Conservation (phyloP, 1,284 basidiomycete species). For the Mycosarcoma mackinlayi region DNA sequence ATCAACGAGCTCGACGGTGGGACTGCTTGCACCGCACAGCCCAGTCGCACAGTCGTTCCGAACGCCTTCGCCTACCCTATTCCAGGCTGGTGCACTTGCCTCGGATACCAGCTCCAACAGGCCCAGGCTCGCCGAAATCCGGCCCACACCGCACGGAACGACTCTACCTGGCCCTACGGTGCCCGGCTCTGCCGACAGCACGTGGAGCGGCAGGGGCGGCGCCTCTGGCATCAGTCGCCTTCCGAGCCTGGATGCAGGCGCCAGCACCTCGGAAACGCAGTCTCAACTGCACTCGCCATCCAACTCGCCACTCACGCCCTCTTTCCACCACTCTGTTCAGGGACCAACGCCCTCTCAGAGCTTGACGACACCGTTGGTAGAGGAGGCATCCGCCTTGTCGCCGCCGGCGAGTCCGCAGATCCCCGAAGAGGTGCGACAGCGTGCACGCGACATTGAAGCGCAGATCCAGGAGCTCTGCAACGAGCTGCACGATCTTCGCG, state of each 20-base stretch:
- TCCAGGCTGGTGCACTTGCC: conserved; percentile 13
- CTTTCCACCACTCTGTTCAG: conserved; percentile 35
- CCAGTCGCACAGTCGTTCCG: conserved; percentile 30
- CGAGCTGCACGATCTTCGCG: conserved; percentile 44
- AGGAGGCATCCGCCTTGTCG: conserved; percentile 7
- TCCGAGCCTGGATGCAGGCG: conserved; percentile 43
- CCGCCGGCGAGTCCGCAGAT: conserved; percentile 26
- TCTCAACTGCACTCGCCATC: conserved; percentile 45
- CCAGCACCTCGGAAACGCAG: conserved; percentile 34
- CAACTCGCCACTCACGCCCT: conserved; percentile 42
- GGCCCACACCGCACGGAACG: conserved; percentile 33
- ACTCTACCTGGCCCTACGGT: conserved; percentile 31
- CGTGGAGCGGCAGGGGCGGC: conserved; percentile 26
- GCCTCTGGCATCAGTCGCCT: conserved; percentile 19
- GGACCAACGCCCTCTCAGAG: background rate
- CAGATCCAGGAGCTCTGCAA: conserved; percentile 46
- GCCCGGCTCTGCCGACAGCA: conserved; percentile 43
- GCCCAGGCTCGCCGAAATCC: conserved; percentile 33
- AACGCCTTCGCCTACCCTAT: conserved; percentile 19
- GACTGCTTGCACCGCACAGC: conserved; percentile 38
- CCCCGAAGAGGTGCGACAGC: conserved; percentile 37
- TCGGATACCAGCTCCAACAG: conserved; percentile 12
- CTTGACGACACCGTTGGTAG: background rate
- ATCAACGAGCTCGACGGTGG: conserved; percentile 21
- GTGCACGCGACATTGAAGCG: conserved; percentile 48